Conservation (phyloP, 345 rosid species). For the Nasturtium officinale region DNA sequence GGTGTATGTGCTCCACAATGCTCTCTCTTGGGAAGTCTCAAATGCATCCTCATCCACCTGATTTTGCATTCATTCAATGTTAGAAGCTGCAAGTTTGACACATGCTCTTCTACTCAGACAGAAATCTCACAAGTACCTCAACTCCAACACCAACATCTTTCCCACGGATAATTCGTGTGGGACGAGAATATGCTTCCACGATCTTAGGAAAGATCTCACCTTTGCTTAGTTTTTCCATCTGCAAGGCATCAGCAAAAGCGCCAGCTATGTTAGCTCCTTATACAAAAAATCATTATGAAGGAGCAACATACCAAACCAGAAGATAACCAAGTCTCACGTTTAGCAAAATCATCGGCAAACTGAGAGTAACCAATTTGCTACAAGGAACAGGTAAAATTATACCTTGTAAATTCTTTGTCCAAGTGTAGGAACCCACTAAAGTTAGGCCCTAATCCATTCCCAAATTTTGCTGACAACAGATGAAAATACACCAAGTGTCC, state of each 20-base stretch:
- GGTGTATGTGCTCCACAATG: slow-evolving; percentile 63
- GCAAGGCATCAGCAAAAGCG: slow-evolving; percentile 35
- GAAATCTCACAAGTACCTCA: slow-evolving; percentile 55
- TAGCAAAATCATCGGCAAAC: not conserved
- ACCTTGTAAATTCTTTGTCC: not conserved
- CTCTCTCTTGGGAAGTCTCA: slow-evolving; percentile 77
- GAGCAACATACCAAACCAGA: not conserved
- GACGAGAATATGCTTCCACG: slow-evolving; percentile 93
- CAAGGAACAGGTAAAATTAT: not conserved
- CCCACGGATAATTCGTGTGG: slow-evolving; percentile 90
- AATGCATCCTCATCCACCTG: slow-evolving; percentile 85
- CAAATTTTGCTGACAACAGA: not conserved
- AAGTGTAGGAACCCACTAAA: not conserved
- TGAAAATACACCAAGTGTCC: not conserved
- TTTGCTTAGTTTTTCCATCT: slow-evolving; percentile 77
- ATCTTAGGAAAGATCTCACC: slow-evolving; percentile 69
- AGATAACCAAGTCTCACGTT: slow-evolving; percentile 2
- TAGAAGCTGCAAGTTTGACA: slow-evolving; percentile 29
- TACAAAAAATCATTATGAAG: not conserved
- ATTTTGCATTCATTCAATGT: slow-evolving; percentile 27
- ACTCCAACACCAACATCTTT: slow-evolving; percentile 63
- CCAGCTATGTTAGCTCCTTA: not conserved
- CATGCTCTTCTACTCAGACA: slow-evolving; percentile 2
- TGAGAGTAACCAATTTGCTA: not conserved
- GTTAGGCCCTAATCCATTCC: not conserved